phyloP scores from a whole-genome alignment of 148 eudicot species.

The Beta vulgaris region DNA sequence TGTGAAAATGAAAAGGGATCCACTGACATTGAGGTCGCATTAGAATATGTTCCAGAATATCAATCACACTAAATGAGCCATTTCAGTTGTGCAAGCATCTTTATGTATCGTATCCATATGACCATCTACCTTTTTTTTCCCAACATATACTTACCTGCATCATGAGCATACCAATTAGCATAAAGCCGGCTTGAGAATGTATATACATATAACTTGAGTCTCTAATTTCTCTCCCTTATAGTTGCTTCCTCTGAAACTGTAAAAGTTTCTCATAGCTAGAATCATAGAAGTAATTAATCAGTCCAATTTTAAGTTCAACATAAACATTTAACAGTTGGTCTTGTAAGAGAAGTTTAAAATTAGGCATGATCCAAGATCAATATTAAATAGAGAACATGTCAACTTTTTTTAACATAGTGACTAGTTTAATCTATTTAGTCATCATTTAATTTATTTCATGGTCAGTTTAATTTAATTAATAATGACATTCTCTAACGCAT shows the following conservation, averaged over 20 bases:
- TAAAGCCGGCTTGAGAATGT: not conserved
- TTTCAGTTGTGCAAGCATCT: not conserved
- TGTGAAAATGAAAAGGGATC: not conserved
- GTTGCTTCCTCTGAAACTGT: not conserved
- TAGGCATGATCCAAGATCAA: too few species aligned
- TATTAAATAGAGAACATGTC: too few species aligned
- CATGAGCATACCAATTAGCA: not conserved
- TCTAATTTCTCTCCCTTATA: not conserved
- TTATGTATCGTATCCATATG: not conserved
- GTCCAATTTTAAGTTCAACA: not conserved
- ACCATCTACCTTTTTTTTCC: not conserved
- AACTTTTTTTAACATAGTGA: too few species aligned
- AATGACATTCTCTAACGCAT: too few species aligned
- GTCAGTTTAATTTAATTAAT: too few species aligned
- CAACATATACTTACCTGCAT: conserved; percentile 3
- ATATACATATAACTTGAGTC: not conserved
- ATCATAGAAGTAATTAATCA: too few species aligned
- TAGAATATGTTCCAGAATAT: not conserved
- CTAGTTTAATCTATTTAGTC: too few species aligned
- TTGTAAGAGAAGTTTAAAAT: too few species aligned
- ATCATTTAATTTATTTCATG: too few species aligned
- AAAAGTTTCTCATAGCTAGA: not conserved
- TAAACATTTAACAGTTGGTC: too few species aligned
- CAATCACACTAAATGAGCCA: not conserved
- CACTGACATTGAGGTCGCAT: not conserved